Conservation (phyloP, 176 grass and related monocot genomes). For the Avena sativa region DNA sequence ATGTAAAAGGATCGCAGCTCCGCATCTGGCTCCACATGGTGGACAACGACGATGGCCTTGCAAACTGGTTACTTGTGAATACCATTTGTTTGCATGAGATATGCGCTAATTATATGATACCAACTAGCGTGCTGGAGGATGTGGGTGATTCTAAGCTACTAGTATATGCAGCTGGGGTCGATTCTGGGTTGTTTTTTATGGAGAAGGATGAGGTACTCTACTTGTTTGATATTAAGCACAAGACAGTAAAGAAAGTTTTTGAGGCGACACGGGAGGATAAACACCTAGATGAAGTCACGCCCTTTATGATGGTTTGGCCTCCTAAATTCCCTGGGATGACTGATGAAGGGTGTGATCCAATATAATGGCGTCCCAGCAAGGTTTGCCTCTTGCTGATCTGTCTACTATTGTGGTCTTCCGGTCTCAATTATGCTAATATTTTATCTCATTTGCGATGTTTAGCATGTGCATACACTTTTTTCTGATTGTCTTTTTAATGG, state of each 20-base stretch:
- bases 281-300: neutral
- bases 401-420: neutral
- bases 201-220: neutral
- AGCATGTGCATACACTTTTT: neutral
- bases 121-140: neutral
- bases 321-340: neutral
- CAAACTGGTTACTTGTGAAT: neutral
- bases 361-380: neutral
- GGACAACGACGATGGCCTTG: neutral
- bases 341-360: neutral
- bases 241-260: neutral
- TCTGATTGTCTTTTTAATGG: too few relatives aligned
- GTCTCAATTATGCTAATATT: neutral
- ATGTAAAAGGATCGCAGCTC: neutral
- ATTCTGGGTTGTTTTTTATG: neutral
- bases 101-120: neutral
- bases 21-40: neutral
- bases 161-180: neutral
- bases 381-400: neutral
- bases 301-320: conserved; percentile 11
- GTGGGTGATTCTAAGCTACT: neutral
- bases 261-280: neutral
- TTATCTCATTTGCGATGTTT: neutral
- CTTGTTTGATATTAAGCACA: neutral
- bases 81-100: neutral